These are phyloP conservation scores for Vitis labrusca DNA, from an alignment of 164 flowering plant species.

Conservation along the genomic window DNA sequence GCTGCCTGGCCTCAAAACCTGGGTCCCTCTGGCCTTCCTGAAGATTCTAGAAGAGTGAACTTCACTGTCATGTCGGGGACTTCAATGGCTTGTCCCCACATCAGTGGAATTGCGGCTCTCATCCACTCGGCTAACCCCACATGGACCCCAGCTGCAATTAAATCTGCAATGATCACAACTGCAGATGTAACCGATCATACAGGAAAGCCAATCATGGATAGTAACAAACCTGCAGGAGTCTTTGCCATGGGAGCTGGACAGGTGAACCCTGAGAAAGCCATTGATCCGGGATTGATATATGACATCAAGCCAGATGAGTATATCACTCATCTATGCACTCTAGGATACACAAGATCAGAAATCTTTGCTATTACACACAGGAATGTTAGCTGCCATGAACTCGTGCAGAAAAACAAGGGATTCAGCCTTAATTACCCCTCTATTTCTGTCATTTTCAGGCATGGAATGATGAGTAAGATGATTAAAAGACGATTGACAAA, in stretches of 20 bases:
- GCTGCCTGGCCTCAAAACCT: conserved; percentile 97
- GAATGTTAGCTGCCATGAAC: conserved; percentile 65
- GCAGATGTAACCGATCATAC: conserved; percentile 56
- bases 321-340: conserved; percentile 69
- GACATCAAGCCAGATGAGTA: conserved; percentile 75
- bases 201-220: conserved; percentile 73
- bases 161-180: conserved; percentile 90
- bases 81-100: conserved; percentile 97
- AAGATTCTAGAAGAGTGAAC: conserved; percentile 72
- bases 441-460: conserved; percentile 62
- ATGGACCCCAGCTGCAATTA: conserved; percentile 90
- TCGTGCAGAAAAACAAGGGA: conserved; percentile 45
- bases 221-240: conserved; percentile 51
- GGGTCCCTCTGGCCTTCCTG: conserved; percentile 79
- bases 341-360: conserved; percentile 60
- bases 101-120: conserved; percentile 76
- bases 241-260: conserved; percentile 91
- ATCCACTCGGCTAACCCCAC: conserved; percentile 61
- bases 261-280: conserved; percentile 77
- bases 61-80: conserved; percentile 94
- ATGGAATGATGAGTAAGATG: conserved; percentile 38
- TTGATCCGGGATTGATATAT: conserved; percentile 79
- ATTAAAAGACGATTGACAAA: conserved; percentile 66
- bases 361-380: conserved; percentile 67
- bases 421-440: conserved; percentile 94